Evolutionary conservation across 176 grass and related monocot species (phyloP), one percentile per base, ranked within the genome.

Genomic region (Carex pumila): DNA sequence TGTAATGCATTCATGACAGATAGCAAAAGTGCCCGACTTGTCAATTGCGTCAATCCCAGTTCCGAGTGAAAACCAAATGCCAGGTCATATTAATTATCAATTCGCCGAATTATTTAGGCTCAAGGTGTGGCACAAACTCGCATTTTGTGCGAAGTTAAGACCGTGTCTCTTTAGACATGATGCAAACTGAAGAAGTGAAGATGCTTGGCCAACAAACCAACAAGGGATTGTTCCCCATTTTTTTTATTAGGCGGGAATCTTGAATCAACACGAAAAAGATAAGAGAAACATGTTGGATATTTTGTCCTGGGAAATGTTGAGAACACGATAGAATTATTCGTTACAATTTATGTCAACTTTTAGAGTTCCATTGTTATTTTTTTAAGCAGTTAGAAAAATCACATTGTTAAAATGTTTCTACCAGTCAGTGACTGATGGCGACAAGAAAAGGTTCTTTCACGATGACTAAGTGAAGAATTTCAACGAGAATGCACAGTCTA

Each of bases 371-470:
- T 57, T 77, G 50, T 56, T 77, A 17, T 56, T 12, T 9, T 30
- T 13, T 7, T 2, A 34, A 77, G 50, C 56, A 49, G 0, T 76
- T 76, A 32, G 17, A 34, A 34, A 41, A 13, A 25, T 52, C 9
- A 14, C 10, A 31, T 57, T 78, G 21, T 57, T 57, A 34, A 56
- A 3, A 0, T 14, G 29, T 57, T 57, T 17, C 3, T 56, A 57
- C 52, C 5, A 18, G 73, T 78, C 19, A 10, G 32, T 57, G 52
- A 57, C 50, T 78, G 50, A 57, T 52, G 73, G 25, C 14, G 36
- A 78, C 52, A 78, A 76, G 73, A 78, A 78, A 56, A 78, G 73
- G 73, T 78, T 31, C 12, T 55, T 31, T 21, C 25, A 55, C 13
- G 13, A 57, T 57, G 49, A 78, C 2, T 10, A 25, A 30, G 52